Percentiles rank a stretch among this genome's conserved stretches.
phyloP scores from a whole-genome alignment of 495 filamentous ascomycete genomes.

The Cenococcum geophilum region DNA sequence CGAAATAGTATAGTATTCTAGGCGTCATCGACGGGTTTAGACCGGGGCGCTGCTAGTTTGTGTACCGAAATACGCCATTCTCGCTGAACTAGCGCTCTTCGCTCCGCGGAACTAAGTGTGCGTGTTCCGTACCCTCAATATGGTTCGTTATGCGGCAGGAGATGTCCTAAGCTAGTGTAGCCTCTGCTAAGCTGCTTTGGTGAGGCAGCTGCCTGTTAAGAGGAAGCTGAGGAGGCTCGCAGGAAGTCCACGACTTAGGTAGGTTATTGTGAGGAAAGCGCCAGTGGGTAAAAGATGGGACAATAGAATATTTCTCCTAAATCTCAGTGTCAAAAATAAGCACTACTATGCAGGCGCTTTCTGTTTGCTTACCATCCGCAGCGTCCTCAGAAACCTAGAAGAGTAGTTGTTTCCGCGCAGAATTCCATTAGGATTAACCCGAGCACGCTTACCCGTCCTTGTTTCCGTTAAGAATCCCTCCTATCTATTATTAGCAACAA shows the following conservation, averaged over 20 bases:
- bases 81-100: slow-evolving; percentile 11
- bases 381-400: no score
- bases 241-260: no score
- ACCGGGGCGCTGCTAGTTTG: slow-evolving; percentile 1
- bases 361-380: no score
- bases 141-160: slow-evolving; percentile 12
- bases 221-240: no score
- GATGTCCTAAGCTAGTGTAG: slow-evolving; percentile 7
- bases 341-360: no score
- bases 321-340: no score
- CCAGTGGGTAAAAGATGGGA: no score
- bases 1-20: slow-evolving; percentile 10
- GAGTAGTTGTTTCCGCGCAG: slow-evolving; percentile 10
- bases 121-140: slow-evolving; percentile 11
- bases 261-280: no score
- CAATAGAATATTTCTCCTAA: no score
- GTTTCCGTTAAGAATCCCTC: not conserved
- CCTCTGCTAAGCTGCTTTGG: slow-evolving; percentile 8
- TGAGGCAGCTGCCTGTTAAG: no score
- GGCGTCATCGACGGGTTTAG: slow-evolving; percentile 8
- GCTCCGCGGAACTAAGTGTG: slow-evolving; percentile 9
- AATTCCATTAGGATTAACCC: slow-evolving; percentile 8
- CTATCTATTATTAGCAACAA: slow-evolving; percentile 14
- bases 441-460: not conserved
- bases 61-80: slow-evolving; percentile 13